phyloP scores from a whole-genome alignment of 768 basidiomycete species.

The Austroboletus festivus region DNA sequence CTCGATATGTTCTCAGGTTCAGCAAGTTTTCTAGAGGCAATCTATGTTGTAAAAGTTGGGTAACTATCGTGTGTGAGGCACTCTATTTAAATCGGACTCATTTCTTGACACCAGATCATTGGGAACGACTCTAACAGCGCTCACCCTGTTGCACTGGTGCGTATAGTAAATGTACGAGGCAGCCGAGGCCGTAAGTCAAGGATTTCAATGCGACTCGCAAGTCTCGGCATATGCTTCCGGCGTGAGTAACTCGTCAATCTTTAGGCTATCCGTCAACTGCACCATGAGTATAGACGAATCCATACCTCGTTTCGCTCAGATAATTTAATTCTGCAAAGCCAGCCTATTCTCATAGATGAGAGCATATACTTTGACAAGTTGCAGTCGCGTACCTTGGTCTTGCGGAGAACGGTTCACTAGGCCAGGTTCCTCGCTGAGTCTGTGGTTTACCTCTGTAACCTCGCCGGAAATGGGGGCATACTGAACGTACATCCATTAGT shows the following conservation, averaged over 20 bases:
- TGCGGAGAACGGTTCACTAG: slow-evolving; percentile 89
- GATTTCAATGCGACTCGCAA: no score
- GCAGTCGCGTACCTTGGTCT: slow-evolving; percentile 58
- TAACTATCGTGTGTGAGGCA: no score
- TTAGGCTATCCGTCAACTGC: not conserved
- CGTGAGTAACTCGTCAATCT: slow-evolving; percentile 72
- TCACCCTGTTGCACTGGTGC: no score
- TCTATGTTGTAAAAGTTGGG: no score
- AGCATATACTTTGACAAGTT: not conserved
- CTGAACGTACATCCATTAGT: slow-evolving; percentile 36
- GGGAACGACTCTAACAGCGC: no score
- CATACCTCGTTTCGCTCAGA: slow-evolving; percentile 74
- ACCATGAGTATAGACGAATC: not conserved
- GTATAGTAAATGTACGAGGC: no score
- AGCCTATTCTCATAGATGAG: slow-evolving; percentile 51
- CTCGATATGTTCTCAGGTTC: no score
- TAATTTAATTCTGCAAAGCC: slow-evolving; percentile 92
- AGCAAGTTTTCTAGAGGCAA: no score
- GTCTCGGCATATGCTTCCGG: slow-evolving; percentile 71
- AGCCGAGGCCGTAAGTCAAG: no score
- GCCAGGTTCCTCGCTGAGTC: slow-evolving; percentile 62
- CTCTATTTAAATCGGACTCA: no score
- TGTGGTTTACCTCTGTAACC: slow-evolving; percentile 75
- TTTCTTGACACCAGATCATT: no score
- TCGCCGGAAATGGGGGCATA: slow-evolving; percentile 92